phyloP scores from a whole-genome alignment of 2,329 filamentous ascomycete species.

The Drechmeria coniospora region DNA sequence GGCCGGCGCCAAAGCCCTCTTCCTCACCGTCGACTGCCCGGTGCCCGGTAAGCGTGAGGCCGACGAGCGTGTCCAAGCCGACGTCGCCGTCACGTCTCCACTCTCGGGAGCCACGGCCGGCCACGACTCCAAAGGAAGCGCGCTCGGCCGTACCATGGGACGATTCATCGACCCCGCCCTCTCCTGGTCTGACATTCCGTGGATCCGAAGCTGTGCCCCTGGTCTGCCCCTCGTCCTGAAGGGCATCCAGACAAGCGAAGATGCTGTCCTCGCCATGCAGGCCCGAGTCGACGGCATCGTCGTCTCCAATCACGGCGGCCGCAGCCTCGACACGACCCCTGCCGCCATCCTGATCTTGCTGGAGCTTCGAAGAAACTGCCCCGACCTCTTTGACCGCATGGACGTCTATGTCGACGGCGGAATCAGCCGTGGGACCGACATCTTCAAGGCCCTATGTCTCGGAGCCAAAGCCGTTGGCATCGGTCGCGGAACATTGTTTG shows the following conservation, averaged over 20 bases:
- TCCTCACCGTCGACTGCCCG: slow-evolving; percentile 44
- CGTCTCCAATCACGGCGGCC: slow-evolving; percentile 55
- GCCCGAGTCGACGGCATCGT: slow-evolving; percentile 51
- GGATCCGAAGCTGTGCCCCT: slow-evolving; percentile 34
- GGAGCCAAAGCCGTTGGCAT: slow-evolving; percentile 49
- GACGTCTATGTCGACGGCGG: slow-evolving; percentile 52
- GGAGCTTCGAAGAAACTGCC: slow-evolving; percentile 46
- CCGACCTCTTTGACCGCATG: slow-evolving; percentile 41
- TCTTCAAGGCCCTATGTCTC: slow-evolving; percentile 51
- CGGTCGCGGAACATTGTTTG: slow-evolving; percentile 44
- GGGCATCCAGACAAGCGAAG: slow-evolving; percentile 51
- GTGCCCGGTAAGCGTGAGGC: slow-evolving; percentile 39
- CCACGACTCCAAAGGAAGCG: slow-evolving; percentile 33
- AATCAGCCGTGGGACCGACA: slow-evolving; percentile 47
- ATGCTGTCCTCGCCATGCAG: slow-evolving; percentile 45
- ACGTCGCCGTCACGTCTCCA: slow-evolving; percentile 22
- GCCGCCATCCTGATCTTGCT: slow-evolving; percentile 43
- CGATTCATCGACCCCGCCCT: slow-evolving; percentile 40
- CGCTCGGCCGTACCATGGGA: slow-evolving; percentile 37
- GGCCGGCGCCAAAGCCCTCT: slow-evolving; percentile 31
- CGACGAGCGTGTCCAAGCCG: slow-evolving; percentile 29
- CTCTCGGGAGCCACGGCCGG: slow-evolving; percentile 32
- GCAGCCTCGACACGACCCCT: slow-evolving; percentile 34
- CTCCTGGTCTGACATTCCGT: slow-evolving; percentile 49
- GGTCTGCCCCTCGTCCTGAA: slow-evolving; percentile 48